Conservation (phyloP, 805 yeast species). For the Cyberlindnera meyerae region DNA sequence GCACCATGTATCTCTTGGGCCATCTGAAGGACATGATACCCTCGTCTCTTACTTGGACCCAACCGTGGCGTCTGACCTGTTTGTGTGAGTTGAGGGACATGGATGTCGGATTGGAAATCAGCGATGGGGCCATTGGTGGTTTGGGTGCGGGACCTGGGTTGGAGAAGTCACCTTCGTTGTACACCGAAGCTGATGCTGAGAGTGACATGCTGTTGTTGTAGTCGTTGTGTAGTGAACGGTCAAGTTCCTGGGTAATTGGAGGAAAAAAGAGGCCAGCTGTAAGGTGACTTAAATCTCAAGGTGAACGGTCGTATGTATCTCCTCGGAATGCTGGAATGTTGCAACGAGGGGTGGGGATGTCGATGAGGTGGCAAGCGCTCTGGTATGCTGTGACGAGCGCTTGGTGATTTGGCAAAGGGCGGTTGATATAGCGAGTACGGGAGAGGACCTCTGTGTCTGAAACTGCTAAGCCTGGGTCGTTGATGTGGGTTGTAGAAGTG, state of each 20-base stretch:
- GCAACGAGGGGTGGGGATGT: background rate
- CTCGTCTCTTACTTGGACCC: constrained; percentile 91
- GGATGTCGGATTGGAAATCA: constrained; percentile 28
- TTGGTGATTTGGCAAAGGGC: too few species aligned
- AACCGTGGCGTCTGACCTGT: constrained; percentile 50
- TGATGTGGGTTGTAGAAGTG: too few species aligned
- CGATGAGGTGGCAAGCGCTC: background rate
- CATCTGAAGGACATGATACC: constrained; percentile 86
- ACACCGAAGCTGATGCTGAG: constrained; percentile 40
- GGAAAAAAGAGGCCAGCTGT: background rate
- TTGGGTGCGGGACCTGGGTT: constrained; percentile 54
- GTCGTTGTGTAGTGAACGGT: background rate
- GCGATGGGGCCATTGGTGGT: constrained; percentile 38
- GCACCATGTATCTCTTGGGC: constrained; percentile 81
- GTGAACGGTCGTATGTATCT: background rate
- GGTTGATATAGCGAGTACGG: too few species aligned
- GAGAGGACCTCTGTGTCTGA: too few species aligned
- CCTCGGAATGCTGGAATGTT: background rate
- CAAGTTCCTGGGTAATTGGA: background rate
- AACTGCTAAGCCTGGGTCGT: too few species aligned
- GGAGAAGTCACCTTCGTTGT: constrained; percentile 41
- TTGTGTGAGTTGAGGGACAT: constrained; percentile 25
- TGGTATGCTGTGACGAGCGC: too few species aligned
- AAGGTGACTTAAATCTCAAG: too few species aligned
- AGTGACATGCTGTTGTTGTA: constrained; percentile 23